Conservation (phyloP, 2,329 filamentous ascomycete species). For the Penicillium palitans region DNA sequence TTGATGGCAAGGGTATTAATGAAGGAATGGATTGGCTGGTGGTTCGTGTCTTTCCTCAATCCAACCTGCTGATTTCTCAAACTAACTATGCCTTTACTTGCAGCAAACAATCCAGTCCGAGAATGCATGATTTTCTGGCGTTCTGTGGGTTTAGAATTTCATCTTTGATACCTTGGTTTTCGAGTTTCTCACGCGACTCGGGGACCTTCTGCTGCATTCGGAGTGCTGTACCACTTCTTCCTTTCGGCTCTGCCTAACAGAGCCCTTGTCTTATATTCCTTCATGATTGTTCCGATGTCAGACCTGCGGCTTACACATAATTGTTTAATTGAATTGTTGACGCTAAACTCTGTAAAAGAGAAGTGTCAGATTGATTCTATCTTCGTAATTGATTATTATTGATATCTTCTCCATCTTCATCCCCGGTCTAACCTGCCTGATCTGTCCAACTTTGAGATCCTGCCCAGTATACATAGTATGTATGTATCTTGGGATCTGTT, state of each 20-base stretch:
- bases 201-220: constrained; percentile 24
- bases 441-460: not conserved
- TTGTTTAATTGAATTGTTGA: constrained; percentile 32
- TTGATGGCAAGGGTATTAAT: constrained; percentile 89
- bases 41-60: constrained; percentile 54
- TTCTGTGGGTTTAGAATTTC: constrained; percentile 34
- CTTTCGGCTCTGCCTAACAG: constrained; percentile 26
- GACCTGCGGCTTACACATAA: constrained; percentile 31
- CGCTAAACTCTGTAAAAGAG: constrained; percentile 9
- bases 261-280: constrained; percentile 40
- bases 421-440: not conserved
- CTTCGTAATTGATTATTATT: not conserved
- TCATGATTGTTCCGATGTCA: constrained; percentile 29
- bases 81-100: not conserved
- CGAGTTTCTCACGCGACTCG: constrained; percentile 15
- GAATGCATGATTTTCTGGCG: constrained; percentile 40
- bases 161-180: constrained; percentile 32
- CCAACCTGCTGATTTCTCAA: constrained; percentile 14
- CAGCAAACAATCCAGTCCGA: constrained; percentile 49
- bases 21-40: constrained; percentile 99
- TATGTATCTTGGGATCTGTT: not conserved
- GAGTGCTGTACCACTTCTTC: constrained; percentile 25
- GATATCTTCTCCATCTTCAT: not conserved
- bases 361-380: not conserved
- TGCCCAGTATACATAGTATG: not conserved